Evolutionary conservation across 73 alveolate genomes (phyloP).

Genomic region (Symbiodinium natans): DNA sequence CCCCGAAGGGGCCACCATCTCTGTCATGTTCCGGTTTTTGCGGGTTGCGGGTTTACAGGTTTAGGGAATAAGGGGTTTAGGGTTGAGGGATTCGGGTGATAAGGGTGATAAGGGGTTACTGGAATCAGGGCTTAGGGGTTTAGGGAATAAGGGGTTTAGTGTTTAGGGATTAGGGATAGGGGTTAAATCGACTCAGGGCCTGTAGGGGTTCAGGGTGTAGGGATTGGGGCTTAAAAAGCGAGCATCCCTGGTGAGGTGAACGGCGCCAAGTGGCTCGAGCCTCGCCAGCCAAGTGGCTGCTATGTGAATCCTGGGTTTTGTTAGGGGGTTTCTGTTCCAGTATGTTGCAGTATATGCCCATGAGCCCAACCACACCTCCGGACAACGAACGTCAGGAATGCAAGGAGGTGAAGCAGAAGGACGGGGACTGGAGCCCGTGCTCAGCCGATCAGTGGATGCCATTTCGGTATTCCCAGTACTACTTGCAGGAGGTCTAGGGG

Average conservation of each 20-base stretch:
- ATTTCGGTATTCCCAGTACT: slow-evolving; percentile 47
- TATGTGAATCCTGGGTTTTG: too few relatives aligned
- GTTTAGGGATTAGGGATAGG: not conserved
- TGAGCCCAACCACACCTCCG: too few relatives aligned
- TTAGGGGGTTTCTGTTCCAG: too few relatives aligned
- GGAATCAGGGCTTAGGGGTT: not conserved
- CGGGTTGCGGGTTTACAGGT: too few relatives aligned
- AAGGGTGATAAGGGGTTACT: too few relatives aligned
- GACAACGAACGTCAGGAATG: slow-evolving; percentile 27
- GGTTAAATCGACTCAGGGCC: too few relatives aligned
- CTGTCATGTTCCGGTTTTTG: not conserved
- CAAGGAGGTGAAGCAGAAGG: slow-evolving; percentile 80
- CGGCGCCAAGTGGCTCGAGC: not conserved
- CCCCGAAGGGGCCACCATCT: not conserved
- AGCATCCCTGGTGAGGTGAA: not conserved
- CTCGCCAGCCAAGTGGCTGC: too few relatives aligned
- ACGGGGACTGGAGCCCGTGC: slow-evolving; percentile 19
- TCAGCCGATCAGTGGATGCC: slow-evolving; percentile 63
- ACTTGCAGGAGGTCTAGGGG: slow-evolving; percentile 33
- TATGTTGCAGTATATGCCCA: too few relatives aligned
- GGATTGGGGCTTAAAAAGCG: not conserved
- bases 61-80: too few relatives aligned
- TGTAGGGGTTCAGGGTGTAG: too few relatives aligned
- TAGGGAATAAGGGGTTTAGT: not conserved
- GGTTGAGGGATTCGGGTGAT: not conserved